Evolutionary conservation across 179 eudicot genomes (phyloP), one percentile per base, ranked within the genome.

Genomic region (Camellia oleifera): DNA sequence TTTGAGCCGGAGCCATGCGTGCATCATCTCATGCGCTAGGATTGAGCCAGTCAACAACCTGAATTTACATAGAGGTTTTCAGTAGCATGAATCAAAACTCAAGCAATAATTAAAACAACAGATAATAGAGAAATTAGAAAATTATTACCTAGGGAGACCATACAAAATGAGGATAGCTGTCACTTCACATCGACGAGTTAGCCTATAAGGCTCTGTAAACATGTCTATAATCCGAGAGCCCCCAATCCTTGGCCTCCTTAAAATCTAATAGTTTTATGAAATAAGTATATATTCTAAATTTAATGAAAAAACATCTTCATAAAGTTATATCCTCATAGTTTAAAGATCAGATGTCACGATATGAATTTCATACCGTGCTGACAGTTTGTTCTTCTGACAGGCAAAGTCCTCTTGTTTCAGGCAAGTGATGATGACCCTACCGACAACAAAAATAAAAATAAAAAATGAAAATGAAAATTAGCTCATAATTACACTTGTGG

Each of bases 1-100:
- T 67, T 90, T 96, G 13, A 96, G 99, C 78, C 98, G 86, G 71
- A 96, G 80, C 99, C 99, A 96, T 52, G 98, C 99, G 82, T 96
- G 99, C 99, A 96, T 96, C 99, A 96, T 91, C 84, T 96, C 99
- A 66, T 96, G 99, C 69, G 99, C 98, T 78, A 96, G 87, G 87
- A 96, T 96, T 70, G 99, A 92, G 11, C 99, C 99, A 42, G 97
- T 92, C 88, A 96, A 85, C 78, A 96, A 84, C 89, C 99, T 96
- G 87, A 56, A 75, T 61, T 23, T 50, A 54, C n/a, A 57, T 7
- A 32, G 48, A 23, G 20, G 62, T 48, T 48, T 75, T 50, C 1
- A 23, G 42, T 40, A 60, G 18, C 72, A 61, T 9, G 65, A 40
- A 18, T 70, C 44, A 73, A 61, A 73, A 46, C 13, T n/a, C 67